A percentile compares a stretch with the other conserved stretches of the same genome.
These are phyloP conservation scores for Puccinia polysora DNA, from an alignment of 1,284 basidiomycete genomes.

Conservation along the genomic window DNA sequence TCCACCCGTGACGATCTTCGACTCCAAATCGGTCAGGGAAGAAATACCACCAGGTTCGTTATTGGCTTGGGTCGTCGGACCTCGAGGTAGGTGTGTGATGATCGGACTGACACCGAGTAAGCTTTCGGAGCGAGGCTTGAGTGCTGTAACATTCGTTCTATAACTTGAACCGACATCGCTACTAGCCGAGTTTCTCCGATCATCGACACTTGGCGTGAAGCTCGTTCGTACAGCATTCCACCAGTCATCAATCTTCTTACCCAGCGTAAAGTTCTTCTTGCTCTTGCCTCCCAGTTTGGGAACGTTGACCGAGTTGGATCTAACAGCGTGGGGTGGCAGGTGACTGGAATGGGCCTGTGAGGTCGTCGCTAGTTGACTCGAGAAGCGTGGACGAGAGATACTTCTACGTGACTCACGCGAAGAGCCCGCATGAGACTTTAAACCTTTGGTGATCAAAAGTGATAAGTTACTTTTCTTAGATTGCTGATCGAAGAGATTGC, in stretches of 20 bases:
- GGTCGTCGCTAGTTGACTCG: conserved; percentile 7
- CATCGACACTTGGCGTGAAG: conserved; percentile 50
- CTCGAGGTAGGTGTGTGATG: not conserved
- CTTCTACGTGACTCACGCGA: conserved; percentile 7
- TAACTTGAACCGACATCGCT: conserved; percentile 27
- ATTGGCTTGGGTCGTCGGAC: not conserved
- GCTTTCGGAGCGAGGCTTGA: not conserved
- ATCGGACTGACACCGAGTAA: not conserved
- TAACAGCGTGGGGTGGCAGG: not conserved
- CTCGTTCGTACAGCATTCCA: conserved; percentile 56
- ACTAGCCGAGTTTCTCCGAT: conserved; percentile 36
- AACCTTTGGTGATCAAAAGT: conserved; percentile 7
- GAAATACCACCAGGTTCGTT: conserved; percentile 1
- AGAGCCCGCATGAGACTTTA: not conserved
- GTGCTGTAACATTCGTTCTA: not conserved
- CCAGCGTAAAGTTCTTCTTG: conserved; percentile 53
- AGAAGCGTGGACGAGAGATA: not conserved
- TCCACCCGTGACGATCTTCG: not conserved
- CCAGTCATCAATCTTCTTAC: conserved; percentile 56
- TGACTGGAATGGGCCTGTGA: conserved; percentile 23
- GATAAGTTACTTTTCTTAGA: conserved; percentile 12
- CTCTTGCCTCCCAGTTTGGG: conserved; percentile 57
- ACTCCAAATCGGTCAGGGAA: not conserved
- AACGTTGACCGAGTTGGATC: conserved; percentile 15
- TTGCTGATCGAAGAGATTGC: no score